These are phyloP conservation scores for Miscanthus lutarioriparius DNA, from an alignment of 176 grass and related monocot species.

Conservation along the genomic window DNA sequence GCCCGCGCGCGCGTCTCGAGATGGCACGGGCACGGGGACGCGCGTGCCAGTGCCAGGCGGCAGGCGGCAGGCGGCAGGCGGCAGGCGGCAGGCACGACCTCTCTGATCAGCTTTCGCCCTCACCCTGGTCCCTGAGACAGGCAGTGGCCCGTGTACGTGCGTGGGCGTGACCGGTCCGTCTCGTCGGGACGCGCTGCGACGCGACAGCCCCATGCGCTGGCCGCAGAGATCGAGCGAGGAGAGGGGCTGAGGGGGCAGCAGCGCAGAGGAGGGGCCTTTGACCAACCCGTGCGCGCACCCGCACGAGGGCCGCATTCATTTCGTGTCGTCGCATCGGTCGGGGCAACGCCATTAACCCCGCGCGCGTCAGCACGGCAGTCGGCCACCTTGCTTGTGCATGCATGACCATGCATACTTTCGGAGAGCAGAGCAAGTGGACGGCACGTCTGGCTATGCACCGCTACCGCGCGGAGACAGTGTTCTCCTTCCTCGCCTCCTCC, in stretches of 20 bases:
- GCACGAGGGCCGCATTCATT: conserved; percentile 52
- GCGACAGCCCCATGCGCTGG: conserved; percentile 5
- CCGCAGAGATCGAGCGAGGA: background rate
- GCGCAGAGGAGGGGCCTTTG: background rate
- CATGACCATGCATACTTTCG: too few relatives aligned
- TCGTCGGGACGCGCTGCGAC: background rate
- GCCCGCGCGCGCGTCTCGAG: conserved; percentile 13
- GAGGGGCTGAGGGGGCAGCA: background rate
- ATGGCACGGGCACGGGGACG: conserved; percentile 15
- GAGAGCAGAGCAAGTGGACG: too few relatives aligned
- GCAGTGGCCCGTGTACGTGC: background rate
- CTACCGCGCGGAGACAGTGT: too few relatives aligned
- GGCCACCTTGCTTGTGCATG: background rate
- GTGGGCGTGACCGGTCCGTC: background rate
- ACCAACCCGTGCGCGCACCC: conserved; percentile 21
- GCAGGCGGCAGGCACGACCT: too few relatives aligned
- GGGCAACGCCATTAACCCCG: background rate
- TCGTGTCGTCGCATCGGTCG: background rate
- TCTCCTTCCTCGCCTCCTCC: too few relatives aligned
- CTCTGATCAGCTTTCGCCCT: too few relatives aligned
- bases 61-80: too few relatives aligned
- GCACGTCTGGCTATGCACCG: too few relatives aligned
- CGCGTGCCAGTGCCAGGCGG: background rate
- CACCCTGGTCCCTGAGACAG: background rate
- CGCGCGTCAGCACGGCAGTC: background rate